Conservation (phyloP, 495 filamentous ascomycete genomes). For the Penicillium cinerascens region DNA sequence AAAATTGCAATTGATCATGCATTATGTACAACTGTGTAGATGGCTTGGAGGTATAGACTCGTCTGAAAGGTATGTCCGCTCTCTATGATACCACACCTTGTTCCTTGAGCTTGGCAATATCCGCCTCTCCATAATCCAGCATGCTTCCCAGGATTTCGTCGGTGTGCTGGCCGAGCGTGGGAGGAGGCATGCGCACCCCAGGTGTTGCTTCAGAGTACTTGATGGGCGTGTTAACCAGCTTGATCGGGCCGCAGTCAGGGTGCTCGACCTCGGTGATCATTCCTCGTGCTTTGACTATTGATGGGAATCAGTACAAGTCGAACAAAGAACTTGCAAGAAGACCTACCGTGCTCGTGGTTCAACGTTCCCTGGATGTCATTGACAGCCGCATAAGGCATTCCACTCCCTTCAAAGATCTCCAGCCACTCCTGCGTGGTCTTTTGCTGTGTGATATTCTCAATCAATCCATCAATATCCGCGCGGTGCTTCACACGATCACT, state of each 20-base stretch:
- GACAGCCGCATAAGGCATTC: constrained; percentile 92
- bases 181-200: constrained; percentile 73
- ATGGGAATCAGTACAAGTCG: constrained; percentile 2
- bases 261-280: constrained; percentile 92
- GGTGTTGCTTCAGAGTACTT: constrained; percentile 86
- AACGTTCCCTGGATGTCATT: constrained; percentile 86
- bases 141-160: constrained; percentile 72
- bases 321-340: not conserved
- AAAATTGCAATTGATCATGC: not conserved
- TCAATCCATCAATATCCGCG: constrained; percentile 66
- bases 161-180: constrained; percentile 88
- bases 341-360: constrained; percentile 72
- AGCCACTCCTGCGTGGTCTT: constrained; percentile 91
- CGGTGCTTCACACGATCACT: constrained; percentile 78
- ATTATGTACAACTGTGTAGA: not conserved
- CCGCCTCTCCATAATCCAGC: constrained; percentile 57
- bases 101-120: constrained; percentile 60
- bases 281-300: constrained; percentile 66
- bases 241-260: constrained; percentile 75
- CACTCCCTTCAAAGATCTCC: constrained; percentile 78
- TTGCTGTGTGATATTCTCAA: constrained; percentile 67
- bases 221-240: constrained; percentile 90
- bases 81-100: constrained; percentile 65
- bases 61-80: not conserved
- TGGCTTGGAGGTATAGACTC: too few species aligned